phyloP scores from a whole-genome alignment of 148 eudicot genomes.

The Silene uniflora region DNA sequence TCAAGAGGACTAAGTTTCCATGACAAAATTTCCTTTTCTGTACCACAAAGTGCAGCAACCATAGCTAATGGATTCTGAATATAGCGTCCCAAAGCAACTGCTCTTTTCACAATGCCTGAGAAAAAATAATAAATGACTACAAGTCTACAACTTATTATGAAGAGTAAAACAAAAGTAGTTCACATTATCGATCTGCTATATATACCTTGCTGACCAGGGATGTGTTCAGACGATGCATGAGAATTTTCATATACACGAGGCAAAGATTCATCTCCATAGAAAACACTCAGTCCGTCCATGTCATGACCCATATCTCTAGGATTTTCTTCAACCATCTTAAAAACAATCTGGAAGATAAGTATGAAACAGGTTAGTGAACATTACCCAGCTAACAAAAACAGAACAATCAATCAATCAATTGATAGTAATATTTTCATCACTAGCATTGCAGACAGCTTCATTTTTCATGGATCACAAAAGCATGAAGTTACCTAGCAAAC shows the following conservation, averaged over 20 bases:
- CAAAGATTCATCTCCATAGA: conserved; percentile 84
- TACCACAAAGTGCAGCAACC: conserved; percentile 97
- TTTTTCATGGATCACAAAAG: background rate
- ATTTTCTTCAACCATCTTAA: conserved; percentile 89
- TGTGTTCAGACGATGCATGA: conserved; percentile 80
- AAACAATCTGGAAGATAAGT: conserved; percentile 93
- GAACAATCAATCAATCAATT: too few species aligned
- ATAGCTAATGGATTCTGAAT: conserved; percentile 96
- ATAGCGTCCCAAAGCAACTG: conserved; percentile 83
- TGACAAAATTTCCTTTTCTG: conserved; percentile 75
- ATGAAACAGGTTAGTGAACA: too few species aligned
- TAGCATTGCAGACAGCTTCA: background rate
- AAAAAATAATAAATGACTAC: too few species aligned
- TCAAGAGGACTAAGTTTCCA: conserved; percentile 89
- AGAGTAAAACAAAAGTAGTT: too few species aligned
- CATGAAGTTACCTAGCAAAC: background rate
- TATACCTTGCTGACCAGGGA: conserved; percentile 70
- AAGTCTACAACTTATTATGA: too few species aligned
- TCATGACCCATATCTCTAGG: conserved; percentile 91
- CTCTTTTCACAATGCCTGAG: conserved; percentile 95
- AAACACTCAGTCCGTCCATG: conserved; percentile 68
- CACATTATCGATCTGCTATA: too few species aligned
- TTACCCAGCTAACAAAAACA: too few species aligned
- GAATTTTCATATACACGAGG: conserved; percentile 94
- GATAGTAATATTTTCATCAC: background rate